phyloP scores from a whole-genome alignment of 164 flowering plant genomes.

The Tetrastigma voinierianum region DNA sequence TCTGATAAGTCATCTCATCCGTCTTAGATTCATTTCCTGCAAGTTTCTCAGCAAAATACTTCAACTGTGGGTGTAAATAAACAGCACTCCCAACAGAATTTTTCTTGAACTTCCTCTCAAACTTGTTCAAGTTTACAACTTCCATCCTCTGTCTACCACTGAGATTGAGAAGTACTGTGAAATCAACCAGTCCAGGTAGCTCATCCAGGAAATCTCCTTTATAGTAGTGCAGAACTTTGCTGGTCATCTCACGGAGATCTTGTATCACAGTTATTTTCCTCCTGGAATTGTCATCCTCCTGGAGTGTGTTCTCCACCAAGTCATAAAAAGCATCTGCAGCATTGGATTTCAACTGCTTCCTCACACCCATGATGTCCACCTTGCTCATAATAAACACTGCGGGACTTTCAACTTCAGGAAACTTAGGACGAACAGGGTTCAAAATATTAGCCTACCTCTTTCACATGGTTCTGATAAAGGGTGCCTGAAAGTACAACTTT shows the following conservation, averaged over 20 bases:
- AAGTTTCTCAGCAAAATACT: conserved; percentile 32
- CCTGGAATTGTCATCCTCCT: conserved; percentile 52
- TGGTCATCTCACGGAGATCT: conserved; percentile 86
- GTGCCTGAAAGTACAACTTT: conserved; percentile 40
- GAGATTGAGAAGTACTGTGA: conserved; percentile 62
- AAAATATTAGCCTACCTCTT: conserved; percentile 36
- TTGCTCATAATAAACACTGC: conserved; percentile 15
- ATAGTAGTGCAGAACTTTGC: conserved; percentile 76
- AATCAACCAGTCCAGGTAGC: conserved; percentile 85
- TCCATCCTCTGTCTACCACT: conserved; percentile 46
- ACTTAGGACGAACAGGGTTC: conserved; percentile 29
- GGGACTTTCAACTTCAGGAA: conserved; percentile 17
- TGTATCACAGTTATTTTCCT: conserved; percentile 65
- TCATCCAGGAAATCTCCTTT: conserved; percentile 90
- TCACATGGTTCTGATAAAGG: conserved; percentile 40
- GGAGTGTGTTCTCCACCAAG: conserved; percentile 69
- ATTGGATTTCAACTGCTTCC: conserved; percentile 36
- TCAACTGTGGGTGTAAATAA: conserved; percentile 69
- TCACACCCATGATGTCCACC: conserved; percentile 18
- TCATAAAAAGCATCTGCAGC: conserved; percentile 56
- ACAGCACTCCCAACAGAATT: conserved; percentile 59
- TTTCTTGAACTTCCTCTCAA: conserved; percentile 50
- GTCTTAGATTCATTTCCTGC: conserved; percentile 18
- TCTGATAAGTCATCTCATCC: conserved; percentile 22
- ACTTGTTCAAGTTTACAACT: conserved; percentile 34